Evolutionary conservation across 257 asterid genomes (phyloP), one percentile per base, ranked within the genome.

Genomic region (Perilla frutescens): DNA sequence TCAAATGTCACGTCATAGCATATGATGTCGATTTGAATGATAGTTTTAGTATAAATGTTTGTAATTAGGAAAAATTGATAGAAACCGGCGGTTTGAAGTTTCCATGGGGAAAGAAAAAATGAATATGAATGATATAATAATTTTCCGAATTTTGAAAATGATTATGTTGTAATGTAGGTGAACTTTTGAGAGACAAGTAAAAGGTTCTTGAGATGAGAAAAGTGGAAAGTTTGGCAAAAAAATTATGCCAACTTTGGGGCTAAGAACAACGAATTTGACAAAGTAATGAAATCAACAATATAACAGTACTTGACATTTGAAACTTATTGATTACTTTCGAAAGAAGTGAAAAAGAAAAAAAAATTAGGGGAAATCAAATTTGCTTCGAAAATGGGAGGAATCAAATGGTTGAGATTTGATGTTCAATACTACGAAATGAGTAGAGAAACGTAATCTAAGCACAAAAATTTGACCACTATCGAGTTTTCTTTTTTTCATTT

Each of bases 241-340:
- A 8, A 5, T 55, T 15, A 39, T 45, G 69, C 55, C 14, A 75
- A 57, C 53, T 56, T 78, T 67, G 68, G 66, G 84, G 39, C 76
- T 65, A 75, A 71, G 68, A 76, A 71, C 76, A 71, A 70, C 64
- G 81, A 43, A 80, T 80, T 75, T 76, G 75, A 60, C 64, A 60
- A 72, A 59, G 37, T 50, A 34, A 12, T 29, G 62, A 37, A 11
- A 44, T 10, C 71, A 29, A 31, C 53, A 0, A 40, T 51, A 67
- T 50, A 20, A 37, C 26, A n/a, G n/a, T n/a, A 53, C 20, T 15
- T 3, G 14, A 55, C 36, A 48, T 57, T 14, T 55, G 61, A 61
- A 6, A 59, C 32, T 20, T 14, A 61, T 29, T 40, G 44, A 4
- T 34, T 62, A 34, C 50, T 53, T 70, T 15, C 4, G 6, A 69